Evolutionary conservation across 1,284 basidiomycete species (phyloP), one percentile per base, ranked within the genome.

Genomic region (Erythrobasidium hasegawianum): DNA sequence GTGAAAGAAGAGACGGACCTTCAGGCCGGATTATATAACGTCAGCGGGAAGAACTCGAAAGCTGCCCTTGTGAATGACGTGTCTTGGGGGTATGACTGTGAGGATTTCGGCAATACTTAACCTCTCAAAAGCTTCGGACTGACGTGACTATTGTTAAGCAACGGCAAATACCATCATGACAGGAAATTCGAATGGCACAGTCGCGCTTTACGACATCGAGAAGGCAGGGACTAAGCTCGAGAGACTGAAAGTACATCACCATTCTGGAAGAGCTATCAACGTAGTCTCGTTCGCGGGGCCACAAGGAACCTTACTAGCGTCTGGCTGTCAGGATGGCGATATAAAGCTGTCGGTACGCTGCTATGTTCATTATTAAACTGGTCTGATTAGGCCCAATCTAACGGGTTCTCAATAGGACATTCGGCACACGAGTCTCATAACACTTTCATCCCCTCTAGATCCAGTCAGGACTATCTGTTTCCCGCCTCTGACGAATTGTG

Each of bases 131-230:
- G n/a, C n/a, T n/a, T n/a, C n/a, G n/a, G n/a, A n/a, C n/a, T n/a
- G n/a, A n/a, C n/a, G n/a, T n/a, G n/a, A n/a, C n/a, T n/a, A n/a
- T n/a, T n/a, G n/a, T n/a, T n/a, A n/a, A 65, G 62, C 53, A 22
- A 65, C 62, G 41, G 62, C 62, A 10, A 55, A 65, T 27, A 65
- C 57, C 38, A 65, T 65, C 38, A 65, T 65, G 62, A 65, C 62
- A 3, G 62, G 62, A 2, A 65, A 65, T 22, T 65, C 62, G 9
- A 65, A 65, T 29, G 62, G 62, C 20, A 53, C 47, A n/a, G 62
- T 65, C 13, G 62, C 62, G 16, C 45, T 65, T 4, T 65, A 65
- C 24, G 62, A 65, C 52, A 26, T 65, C 18, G 62, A 55, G n/a
- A 65, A 65, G 29, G 47, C 39, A 45, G 62, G 62, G 0, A 47